Conservation (phyloP, 192 early-diverging fungal genomes). For the Entophlyctis luteolus region DNA sequence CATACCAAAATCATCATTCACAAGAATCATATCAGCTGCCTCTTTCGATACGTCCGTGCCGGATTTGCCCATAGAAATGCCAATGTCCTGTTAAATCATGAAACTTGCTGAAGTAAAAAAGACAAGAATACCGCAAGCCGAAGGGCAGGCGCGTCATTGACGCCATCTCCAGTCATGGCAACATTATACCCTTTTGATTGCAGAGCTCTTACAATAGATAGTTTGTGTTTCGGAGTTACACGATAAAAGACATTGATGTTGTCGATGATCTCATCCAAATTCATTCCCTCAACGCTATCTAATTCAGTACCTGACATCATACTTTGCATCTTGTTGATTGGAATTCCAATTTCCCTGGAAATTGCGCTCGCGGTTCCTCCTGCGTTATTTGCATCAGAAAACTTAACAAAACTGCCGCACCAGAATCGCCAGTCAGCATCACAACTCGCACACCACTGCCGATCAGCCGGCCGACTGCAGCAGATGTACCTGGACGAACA, state of each 20-base stretch:
- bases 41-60: conserved; percentile 96
- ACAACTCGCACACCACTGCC: conserved; percentile 80
- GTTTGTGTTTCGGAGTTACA: conserved; percentile 78
- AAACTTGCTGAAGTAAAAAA: neutral
- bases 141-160: conserved; percentile 94
- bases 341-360: conserved; percentile 81
- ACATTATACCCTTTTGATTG: conserved; percentile 83
- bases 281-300: conserved; percentile 32
- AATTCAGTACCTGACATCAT: conserved; percentile 46
- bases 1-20: conserved; percentile 83
- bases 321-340: conserved; percentile 22
- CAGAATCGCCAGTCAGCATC: conserved; percentile 98
- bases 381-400: conserved; percentile 5
- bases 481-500: conserved; percentile 72
- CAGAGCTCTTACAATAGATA: conserved; percentile 83
- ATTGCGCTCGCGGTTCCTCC: conserved; percentile 87
- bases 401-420: conserved; percentile 24
- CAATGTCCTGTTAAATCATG: conserved; percentile 71
- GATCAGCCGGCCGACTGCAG: conserved; percentile 67
- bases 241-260: conserved; percentile 64
- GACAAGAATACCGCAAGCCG: conserved; percentile 56
- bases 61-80: conserved; percentile 92
- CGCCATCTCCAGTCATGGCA: conserved; percentile 96
- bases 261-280: conserved; percentile 37
- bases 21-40: conserved; percentile 94